phyloP scores from a whole-genome alignment of 441 rosid species.

The Brassica balearica region DNA sequence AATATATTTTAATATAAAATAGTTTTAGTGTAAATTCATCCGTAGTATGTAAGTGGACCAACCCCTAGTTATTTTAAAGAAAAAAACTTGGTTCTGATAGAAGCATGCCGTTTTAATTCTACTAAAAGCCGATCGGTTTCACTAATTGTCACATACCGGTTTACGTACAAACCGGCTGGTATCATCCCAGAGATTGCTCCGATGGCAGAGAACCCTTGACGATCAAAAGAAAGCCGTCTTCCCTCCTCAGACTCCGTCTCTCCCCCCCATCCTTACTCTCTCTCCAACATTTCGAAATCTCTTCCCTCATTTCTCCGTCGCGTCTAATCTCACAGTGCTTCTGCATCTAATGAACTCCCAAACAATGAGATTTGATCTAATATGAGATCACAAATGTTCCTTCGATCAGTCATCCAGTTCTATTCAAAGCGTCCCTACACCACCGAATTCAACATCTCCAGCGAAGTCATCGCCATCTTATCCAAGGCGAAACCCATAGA shows the following conservation, averaged over 20 bases:
- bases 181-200: constrained; percentile 24
- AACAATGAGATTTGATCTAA: constrained; percentile 29
- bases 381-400: constrained; percentile 52
- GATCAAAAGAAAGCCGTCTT: constrained; percentile 41
- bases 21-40: too few relatives aligned
- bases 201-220: constrained; percentile 38
- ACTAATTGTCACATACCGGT: constrained; percentile 10
- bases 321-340: neutral
- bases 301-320: neutral
- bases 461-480: constrained; percentile 60
- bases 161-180: constrained; percentile 9
- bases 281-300: constrained; percentile 5
- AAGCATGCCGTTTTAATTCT: neutral
- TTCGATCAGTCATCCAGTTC: constrained; percentile 50
- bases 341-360: constrained; percentile 29
- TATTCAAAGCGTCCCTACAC: constrained; percentile 42
- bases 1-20: too few relatives aligned
- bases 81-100: neutral
- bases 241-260: constrained; percentile 22
- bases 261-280: neutral
- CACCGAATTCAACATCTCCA: constrained; percentile 39
- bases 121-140: neutral
- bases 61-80: neutral
- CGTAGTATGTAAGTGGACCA: too few relatives aligned
- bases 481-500: constrained; percentile 61